Evolutionary conservation across 306 rosid species (phyloP), one percentile per base, ranked within the genome.

Genomic region (Astragalus membranaceus): DNA sequence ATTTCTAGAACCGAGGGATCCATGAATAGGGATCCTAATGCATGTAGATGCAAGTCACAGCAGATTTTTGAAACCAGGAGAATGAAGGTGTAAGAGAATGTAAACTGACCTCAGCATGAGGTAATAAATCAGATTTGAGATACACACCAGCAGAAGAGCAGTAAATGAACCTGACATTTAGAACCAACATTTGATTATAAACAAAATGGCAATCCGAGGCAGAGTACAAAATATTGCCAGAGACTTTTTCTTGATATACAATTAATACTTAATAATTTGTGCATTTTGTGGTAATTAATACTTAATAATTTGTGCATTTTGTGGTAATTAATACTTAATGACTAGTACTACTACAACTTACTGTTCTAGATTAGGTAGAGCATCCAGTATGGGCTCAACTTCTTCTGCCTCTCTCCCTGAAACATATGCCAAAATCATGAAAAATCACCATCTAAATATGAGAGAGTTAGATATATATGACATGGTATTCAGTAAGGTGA

Each of bases 81-180:
- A 67, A 17, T 41, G 41, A 70, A 75, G 57, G 47, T 23, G 5
- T 66, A 65, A 9, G 14, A 14, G 77, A 68, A 44, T 67, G 59
- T 67, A 7, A 65, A 73, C 90, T 76, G 35, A 88, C 97, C 96
- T 94, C 99, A 61, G 79, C 83, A 42, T 94, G 99, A 69, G 99
- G 97, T 51, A 80, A 68, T 52, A 84, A 74, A 80, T 91, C 99
- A 60, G 96, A 81, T 80, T 94, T 94, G 69, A 85, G 96, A 76
- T 94, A 91, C n/a, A 94, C 96, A 72, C 99, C 99, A 0, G 99
- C 99, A 39, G 97, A 94, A 68, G 99, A 94, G 73, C 99, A 94
- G 96, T 94, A 94, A 69, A 94, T 94, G 84, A 76, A 91, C 91
- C 99, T 94, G 90, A 81, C 44, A 78, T 68, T 59, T 37, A 58